Evolutionary conservation across 2,329 filamentous ascomycete genomes (phyloP), one percentile per base, ranked within the genome.

Genomic region (Huntiella bhutanensis): DNA sequence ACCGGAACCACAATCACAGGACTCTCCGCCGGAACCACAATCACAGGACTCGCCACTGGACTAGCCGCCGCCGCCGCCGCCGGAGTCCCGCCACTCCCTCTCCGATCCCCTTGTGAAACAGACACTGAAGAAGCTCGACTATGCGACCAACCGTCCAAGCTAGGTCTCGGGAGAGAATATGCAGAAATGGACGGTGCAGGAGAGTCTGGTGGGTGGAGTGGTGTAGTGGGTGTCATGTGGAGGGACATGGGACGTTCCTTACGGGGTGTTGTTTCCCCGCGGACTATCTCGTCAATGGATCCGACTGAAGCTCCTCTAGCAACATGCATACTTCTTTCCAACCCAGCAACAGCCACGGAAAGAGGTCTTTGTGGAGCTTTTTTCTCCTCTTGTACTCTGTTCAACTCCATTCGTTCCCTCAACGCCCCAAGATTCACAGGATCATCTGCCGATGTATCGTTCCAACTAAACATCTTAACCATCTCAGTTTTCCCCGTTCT

Each of bases 401-500:
- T 49, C 48, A 37, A 43, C 33, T 47, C 37, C 22, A 53, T 33
- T 12, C 48, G 40, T 22, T 49, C 48, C 4, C 40, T 47, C n/a
- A 51, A 43, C 16, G 49, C 49, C 19, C 46, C 50, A 41, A 53
- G 43, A 36, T 52, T 34, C 43, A 54, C 41, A 41, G 54, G 45
- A 19, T 54, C 49, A 36, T 47, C 41, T 19, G 49, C 37, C 8
- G 49, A 51, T 6, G 50, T 49, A 5, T 50, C 47, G 19, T 51
- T 49, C 51, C 51, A 53, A 38, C 51, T 49, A 37, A 53, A 53
- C 43, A 52, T 44, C 3, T 56, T 60, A 3, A 51, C 51, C 3
- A 54, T 51, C 41, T 53, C 53, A 57, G 79, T 80, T 52, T 71
- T 65, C 48, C 63, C 64, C 35, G 66, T 68, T 13, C 65, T 62